Evolutionary conservation across 2,329 filamentous ascomycete species (phyloP).

Genomic region (Aureobasidium zeae): DNA sequence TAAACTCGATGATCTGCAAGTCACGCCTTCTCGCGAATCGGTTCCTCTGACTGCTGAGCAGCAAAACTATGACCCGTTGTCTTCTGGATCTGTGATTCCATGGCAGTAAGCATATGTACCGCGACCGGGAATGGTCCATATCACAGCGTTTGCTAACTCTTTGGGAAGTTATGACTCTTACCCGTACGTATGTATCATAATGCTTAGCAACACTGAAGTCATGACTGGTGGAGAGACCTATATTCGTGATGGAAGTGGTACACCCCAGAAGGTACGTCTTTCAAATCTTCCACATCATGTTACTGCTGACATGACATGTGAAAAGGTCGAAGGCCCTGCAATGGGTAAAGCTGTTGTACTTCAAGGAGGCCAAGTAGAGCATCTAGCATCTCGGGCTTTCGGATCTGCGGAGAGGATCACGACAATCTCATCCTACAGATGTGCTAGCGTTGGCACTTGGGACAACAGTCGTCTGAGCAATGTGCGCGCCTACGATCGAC

Average conservation of each 20-base stretch:
- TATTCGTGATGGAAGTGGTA: background rate
- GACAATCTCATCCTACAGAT: background rate
- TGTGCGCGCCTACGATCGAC: background rate
- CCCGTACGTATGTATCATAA: background rate
- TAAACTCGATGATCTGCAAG: background rate
- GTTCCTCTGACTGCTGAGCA: background rate
- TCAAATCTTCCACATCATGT: background rate
- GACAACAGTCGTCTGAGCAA: background rate
- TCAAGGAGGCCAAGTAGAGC: background rate
- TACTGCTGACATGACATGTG: no score
- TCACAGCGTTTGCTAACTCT: background rate
- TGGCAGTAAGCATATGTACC: background rate
- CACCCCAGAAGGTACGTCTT: background rate
- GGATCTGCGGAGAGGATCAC: background rate
- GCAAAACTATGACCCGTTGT: background rate
- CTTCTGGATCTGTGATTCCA: background rate
- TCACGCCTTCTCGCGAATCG: background rate
- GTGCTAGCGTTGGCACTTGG: background rate
- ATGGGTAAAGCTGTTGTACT: background rate
- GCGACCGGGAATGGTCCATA: no score
- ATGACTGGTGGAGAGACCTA: background rate
- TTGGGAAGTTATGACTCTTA: background rate
- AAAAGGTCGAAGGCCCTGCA: background rate
- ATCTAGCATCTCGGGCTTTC: background rate
- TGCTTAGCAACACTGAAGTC: background rate